These are phyloP conservation scores for Boletus subparvulus DNA, from an alignment of 768 basidiomycete species.

Conservation along the genomic window DNA sequence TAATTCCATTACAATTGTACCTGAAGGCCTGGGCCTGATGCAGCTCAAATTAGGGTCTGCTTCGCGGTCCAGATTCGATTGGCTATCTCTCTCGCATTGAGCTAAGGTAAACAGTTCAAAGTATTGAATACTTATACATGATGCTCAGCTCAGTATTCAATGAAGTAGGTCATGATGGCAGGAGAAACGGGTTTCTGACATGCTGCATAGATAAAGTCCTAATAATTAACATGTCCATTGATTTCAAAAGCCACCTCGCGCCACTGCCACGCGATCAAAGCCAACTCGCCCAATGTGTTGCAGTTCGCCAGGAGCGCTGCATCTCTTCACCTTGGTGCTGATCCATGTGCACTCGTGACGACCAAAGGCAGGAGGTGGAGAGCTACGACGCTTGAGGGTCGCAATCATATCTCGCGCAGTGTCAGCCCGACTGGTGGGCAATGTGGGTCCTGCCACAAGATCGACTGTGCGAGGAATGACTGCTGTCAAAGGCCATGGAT, in stretches of 20 bases:
- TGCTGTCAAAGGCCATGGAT: conserved; percentile 41
- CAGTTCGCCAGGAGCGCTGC: conserved; percentile 65
- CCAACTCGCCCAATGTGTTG: conserved; percentile 46
- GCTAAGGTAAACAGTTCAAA: not conserved
- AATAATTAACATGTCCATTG: not conserved
- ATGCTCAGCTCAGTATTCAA: not conserved
- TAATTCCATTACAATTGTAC: not conserved
- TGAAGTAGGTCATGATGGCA: not conserved
- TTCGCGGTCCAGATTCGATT: not conserved
- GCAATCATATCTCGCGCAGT: conserved; percentile 65
- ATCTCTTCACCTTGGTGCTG: conserved; percentile 48
- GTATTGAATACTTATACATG: not conserved
- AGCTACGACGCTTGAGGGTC: conserved; percentile 57
- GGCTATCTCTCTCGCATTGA: not conserved
- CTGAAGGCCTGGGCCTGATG: too few species aligned
- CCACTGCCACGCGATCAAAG: conserved; percentile 59
- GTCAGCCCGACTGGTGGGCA: conserved; percentile 52
- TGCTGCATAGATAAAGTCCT: not conserved
- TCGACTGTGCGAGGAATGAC: conserved; percentile 47
- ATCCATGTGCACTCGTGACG: conserved; percentile 18
- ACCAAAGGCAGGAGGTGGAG: conserved; percentile 26
- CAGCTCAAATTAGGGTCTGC: too few species aligned
- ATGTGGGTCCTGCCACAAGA: conserved; percentile 45
- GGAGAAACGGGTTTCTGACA: not conserved
- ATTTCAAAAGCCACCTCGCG: conserved; percentile 57